Evolutionary conservation across 441 rosid genomes (phyloP), one percentile per base, ranked within the genome.

Genomic region (Macaranga tanarius): DNA sequence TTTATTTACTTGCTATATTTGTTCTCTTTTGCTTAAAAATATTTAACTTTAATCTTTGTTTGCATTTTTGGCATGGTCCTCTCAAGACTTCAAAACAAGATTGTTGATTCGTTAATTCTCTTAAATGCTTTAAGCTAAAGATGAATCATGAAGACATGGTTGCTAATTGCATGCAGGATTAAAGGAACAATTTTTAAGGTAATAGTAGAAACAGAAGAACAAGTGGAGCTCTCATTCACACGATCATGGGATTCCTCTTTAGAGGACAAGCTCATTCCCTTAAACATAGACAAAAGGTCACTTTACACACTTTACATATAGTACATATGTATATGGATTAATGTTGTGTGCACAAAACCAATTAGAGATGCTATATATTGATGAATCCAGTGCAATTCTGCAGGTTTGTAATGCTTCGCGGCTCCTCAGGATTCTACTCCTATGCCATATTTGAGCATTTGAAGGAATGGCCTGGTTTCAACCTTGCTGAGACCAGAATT

Each of bases 251-350:
- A 91, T 81, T 48, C 85, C n/a, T 85, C 95, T 16, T 86, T 78
- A 19, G 80, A 83, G 62, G 82, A 80, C 8, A 76, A 75, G 60
- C 71, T 80, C 71, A 85, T 88, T 70, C 97, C 99, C 23, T 77
- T 92, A 59, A 91, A 88, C 68, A 89, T 95, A 38, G 97, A 93
- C 75, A 93, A 89, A 82, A 90, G 97, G 94, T 88, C 25, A 5
- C 38, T 34, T 34, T 34, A 34, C 38, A 34, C 25, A 5, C 38
- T 34, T 34, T 34, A 34, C 38, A 34, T 5, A 34, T 34, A 34
- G 6, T 34, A 3, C 38, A 3, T 34, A 34, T 34, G 38, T 5
- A 34, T 34, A 7, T 34, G 38, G 38, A 34, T 34, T 34, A 34
- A 34, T 34, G 15, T 62, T 51, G 62, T 54, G 47, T 10, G 12